A percentile compares a stretch with the other conserved stretches of the same genome.
Conservation (phyloP, 306 rosid species). For the Pyrus communis region DNA sequence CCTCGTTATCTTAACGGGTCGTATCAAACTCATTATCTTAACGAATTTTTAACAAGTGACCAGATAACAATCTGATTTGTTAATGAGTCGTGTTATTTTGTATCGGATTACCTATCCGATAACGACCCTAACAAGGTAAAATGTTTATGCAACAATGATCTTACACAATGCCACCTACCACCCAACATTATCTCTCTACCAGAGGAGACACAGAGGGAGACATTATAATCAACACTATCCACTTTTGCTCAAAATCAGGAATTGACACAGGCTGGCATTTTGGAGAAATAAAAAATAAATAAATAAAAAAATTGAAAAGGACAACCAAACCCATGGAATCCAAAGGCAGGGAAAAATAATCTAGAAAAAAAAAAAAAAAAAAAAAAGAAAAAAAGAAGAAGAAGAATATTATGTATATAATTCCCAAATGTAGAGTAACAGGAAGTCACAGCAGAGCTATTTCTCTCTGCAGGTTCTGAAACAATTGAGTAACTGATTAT, state of each 20-base stretch:
- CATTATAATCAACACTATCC: slow-evolving; percentile 1
- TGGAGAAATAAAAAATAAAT: background rate
- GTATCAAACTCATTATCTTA: too few species aligned
- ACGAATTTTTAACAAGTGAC: rapidly evolving
- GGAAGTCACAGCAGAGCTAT: slow-evolving; percentile 12
- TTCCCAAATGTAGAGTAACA: slow-evolving; percentile 39
- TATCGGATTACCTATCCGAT: too few species aligned
- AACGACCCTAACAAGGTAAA: background rate
- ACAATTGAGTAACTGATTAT: slow-evolving; percentile 44
- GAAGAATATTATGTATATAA: slow-evolving; percentile 25
- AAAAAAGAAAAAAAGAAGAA: slow-evolving; percentile 11
- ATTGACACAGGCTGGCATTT: slow-evolving; percentile 13
- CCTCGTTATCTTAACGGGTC: too few species aligned
- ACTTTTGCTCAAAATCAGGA: slow-evolving; percentile 5
- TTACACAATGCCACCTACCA: slow-evolving; percentile 8
- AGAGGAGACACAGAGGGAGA: background rate
- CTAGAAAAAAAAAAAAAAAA: slow-evolving; percentile 16
- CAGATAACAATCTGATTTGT: too few species aligned
- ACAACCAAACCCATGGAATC: slow-evolving; percentile 21
- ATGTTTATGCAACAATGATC: background rate
- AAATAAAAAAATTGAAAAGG: background rate
- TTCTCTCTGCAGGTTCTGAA: slow-evolving; percentile 38
- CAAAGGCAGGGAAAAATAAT: slow-evolving; percentile 24
- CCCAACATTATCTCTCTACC: background rate
- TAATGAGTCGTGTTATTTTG: too few species aligned